Conservation (phyloP, 1,139 yeast species). For the Sugiyamaella paludigena region DNA sequence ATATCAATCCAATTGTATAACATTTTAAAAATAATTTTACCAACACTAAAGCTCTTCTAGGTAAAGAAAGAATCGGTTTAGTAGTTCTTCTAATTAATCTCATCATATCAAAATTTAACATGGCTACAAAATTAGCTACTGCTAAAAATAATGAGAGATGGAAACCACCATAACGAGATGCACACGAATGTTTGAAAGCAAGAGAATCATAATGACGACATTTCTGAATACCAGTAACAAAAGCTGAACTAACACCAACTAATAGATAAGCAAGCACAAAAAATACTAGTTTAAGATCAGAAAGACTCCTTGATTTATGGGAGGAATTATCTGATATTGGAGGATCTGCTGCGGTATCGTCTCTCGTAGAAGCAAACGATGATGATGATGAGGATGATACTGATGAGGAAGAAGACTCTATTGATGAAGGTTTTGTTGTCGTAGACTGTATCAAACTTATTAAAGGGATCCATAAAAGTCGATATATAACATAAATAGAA, state of each 20-base stretch:
- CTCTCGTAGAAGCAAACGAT: too few relatives aligned
- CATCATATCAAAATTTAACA: constrained; percentile 6
- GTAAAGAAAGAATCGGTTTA: neutral
- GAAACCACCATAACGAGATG: constrained; percentile 10
- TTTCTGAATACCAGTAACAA: constrained; percentile 15
- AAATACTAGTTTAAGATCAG: constrained; percentile 10
- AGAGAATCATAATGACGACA: constrained; percentile 12
- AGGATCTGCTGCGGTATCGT: neutral
- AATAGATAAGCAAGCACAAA: constrained; percentile 13
- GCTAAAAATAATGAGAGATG: constrained; percentile 10
- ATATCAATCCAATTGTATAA: constrained; percentile 3
- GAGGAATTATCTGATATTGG: neutral
- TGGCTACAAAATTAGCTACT: constrained; percentile 10
- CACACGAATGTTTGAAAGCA: constrained; percentile 7
- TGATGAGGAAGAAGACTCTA: too few relatives aligned
- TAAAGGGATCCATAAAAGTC: too few relatives aligned
- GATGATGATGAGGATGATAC: too few relatives aligned
- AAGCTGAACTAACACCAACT: constrained; percentile 11
- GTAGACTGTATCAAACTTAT: too few relatives aligned
- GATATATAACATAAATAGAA: too few relatives aligned
- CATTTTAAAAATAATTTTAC: constrained; percentile 3
- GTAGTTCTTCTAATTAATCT: neutral
- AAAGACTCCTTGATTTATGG: constrained; percentile 2
- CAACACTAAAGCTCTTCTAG: neutral
- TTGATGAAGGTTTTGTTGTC: too few relatives aligned